Base-by-base conservation (phyloP, 1,139 yeast species). In the Hemisphaericaspora xylanilytica region DNA sequence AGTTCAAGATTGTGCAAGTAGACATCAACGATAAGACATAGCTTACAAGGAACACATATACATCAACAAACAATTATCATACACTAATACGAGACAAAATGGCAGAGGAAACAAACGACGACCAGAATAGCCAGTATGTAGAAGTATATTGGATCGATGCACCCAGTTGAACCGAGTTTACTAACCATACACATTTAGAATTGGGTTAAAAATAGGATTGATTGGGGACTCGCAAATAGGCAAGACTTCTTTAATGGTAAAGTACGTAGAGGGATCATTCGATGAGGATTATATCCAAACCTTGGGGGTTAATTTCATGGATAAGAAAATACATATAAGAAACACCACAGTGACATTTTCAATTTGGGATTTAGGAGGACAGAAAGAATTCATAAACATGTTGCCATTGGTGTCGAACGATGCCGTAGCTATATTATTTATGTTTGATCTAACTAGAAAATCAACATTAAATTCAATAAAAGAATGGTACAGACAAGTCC, bases 141-240 rank as follows among this genome's bases (percentile, higher is more conserved):
- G 4, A 20, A 12, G 16, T 4, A n/a, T n/a, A n/a, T n/a, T n/a
- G n/a, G n/a, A n/a, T n/a, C n/a, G n/a, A 8, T 31, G 21, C 15
- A 22, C 36, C n/a, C n/a, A n/a, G n/a, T n/a, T n/a, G n/a, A n/a
- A 24, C 27, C 32, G 17, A 17, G 21, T 17, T 13, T 27, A 29
- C 36, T 32, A 32, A 34, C 33, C 16, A n/a, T 15, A 12, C 11
- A 5, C 28, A 5, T 16, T 24, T 43, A 71, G 77, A 46, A 92
- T 89, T 29, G 88, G 94, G 9, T 73, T 92, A 36, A 94, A 92
- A 56, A 89, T 92, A 16, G 98, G 97, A 7, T 77, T 92, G 39
- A 82, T 92, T 39, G 99, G 99, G 8, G 98, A 94, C 59, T 95
- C 97, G 2, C 96, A 89, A 54, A 92, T 92, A n/a, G 99, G 99